Evolutionary conservation across 2,329 filamentous ascomycete genomes (phyloP).

Genomic region (Stachybotrys chlorohalonatus): DNA sequence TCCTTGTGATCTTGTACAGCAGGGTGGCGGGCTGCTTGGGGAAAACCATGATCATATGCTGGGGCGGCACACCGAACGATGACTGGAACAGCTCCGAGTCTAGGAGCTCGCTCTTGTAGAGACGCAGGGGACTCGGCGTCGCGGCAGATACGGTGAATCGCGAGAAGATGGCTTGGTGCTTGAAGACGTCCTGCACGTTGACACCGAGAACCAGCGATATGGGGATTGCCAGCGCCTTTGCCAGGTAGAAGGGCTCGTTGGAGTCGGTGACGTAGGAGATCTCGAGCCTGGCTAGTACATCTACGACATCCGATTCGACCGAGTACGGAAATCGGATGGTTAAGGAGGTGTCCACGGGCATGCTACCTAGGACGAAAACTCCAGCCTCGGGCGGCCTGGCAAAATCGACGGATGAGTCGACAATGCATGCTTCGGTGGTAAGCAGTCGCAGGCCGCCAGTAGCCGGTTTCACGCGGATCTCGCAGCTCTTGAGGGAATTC

Average conservation of each 20-base stretch:
- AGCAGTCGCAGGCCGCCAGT: conserved; percentile 58
- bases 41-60: conserved; percentile 56
- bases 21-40: conserved; percentile 73
- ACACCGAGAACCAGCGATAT: conserved; percentile 80
- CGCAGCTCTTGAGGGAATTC: conserved; percentile 55
- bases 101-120: conserved; percentile 62
- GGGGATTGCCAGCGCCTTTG: conserved; percentile 50
- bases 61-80: conserved; percentile 45
- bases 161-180: conserved; percentile 71
- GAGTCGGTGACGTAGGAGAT: conserved; percentile 61
- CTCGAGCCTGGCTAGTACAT: conserved; percentile 68
- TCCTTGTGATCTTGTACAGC: conserved; percentile 67
- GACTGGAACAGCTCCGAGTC: conserved; percentile 62
- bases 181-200: conserved; percentile 95
- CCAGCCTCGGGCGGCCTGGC: conserved; percentile 44
- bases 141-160: conserved; percentile 86
- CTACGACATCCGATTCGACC: conserved; percentile 64
- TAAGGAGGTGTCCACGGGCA: conserved; percentile 36
- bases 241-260: conserved; percentile 31
- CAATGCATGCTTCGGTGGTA: conserved; percentile 47
- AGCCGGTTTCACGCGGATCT: conserved; percentile 53
- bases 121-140: conserved; percentile 61
- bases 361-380: conserved; percentile 37
- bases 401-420: conserved; percentile 31
- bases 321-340: conserved; percentile 71